Conservation (phyloP, 2,329 filamentous ascomycete species). For the Zasmidium cellare region DNA sequence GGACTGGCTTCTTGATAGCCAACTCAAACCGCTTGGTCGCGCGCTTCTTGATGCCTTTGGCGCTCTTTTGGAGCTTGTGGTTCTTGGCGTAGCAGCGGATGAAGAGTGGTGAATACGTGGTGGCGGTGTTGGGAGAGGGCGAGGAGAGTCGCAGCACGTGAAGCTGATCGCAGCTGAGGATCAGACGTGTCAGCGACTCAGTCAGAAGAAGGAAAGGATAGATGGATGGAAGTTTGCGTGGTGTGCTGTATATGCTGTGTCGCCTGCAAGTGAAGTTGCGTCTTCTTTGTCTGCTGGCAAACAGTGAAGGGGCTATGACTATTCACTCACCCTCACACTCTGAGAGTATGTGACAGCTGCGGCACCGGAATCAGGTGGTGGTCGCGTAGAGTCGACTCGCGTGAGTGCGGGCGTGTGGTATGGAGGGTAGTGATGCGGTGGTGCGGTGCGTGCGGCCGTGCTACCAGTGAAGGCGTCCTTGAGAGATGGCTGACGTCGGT, state of each 20-base stretch:
- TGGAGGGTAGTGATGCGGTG: slow-evolving; percentile 10
- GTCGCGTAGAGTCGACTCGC: slow-evolving; percentile 13
- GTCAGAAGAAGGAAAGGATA: slow-evolving; percentile 3
- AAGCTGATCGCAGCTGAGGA: slow-evolving; percentile 27
- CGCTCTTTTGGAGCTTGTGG: slow-evolving; percentile 46
- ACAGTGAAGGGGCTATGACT: slow-evolving; percentile 1
- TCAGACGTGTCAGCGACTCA: slow-evolving; percentile 22
- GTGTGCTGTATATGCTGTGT: neutral
- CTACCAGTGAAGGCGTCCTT: slow-evolving; percentile 66
- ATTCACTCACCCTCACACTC: slow-evolving; percentile 15
- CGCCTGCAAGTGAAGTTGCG: slow-evolving; percentile 1
- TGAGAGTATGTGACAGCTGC: slow-evolving; percentile 4
- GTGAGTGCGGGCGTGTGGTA: slow-evolving; percentile 14
- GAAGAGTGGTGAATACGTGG: slow-evolving; percentile 68
- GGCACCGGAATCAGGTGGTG: slow-evolving; percentile 7
- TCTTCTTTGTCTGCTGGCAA: slow-evolving; percentile 7
- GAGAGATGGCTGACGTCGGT: slow-evolving; percentile 26
- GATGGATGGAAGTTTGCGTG: slow-evolving; percentile 5
- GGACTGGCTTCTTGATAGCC: slow-evolving; percentile 21
- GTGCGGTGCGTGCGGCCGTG: slow-evolving; percentile 27
- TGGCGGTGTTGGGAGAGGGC: slow-evolving; percentile 30
- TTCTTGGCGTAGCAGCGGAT: slow-evolving; percentile 53
- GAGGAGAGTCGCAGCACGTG: slow-evolving; percentile 13
- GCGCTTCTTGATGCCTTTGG: slow-evolving; percentile 47
- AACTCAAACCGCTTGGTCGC: slow-evolving; percentile 39